A percentile compares a stretch with the other conserved stretches of the same genome.
Conservation (phyloP, 2,329 filamentous ascomycete species). For the Diaporthe velutina region DNA sequence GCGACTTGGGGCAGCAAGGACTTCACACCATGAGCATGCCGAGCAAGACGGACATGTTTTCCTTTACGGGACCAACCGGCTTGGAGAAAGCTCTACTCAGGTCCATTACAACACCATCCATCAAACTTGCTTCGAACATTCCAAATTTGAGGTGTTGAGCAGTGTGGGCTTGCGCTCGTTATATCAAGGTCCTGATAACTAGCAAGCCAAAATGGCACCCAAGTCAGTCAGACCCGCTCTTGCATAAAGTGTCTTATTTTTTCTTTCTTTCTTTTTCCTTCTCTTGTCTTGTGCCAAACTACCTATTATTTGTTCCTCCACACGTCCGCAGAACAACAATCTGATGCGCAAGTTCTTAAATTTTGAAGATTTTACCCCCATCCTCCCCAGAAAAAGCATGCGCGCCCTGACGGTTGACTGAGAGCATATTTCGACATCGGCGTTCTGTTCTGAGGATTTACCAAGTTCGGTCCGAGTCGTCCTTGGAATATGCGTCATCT, state of each 20-base stretch:
- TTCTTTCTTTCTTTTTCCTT: too few species aligned
- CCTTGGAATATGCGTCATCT: not conserved
- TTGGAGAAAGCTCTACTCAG: not conserved
- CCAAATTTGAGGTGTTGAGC: not conserved
- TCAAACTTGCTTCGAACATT: not conserved
- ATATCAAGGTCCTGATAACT: not conserved
- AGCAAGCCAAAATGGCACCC: not conserved
- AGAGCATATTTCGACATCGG: not conserved
- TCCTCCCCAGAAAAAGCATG: not conserved
- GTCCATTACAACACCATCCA: not conserved
- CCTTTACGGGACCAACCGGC: not conserved
- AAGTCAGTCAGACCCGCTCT: not conserved
- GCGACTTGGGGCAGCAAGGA: accelerated
- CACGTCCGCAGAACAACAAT: not conserved
- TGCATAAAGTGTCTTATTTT: not conserved
- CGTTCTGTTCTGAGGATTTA: not conserved
- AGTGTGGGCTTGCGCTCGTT: not conserved
- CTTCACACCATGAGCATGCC: not conserved
- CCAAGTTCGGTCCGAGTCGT: not conserved
- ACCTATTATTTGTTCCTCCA: not conserved
- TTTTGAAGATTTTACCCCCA: not conserved
- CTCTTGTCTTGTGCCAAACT: not conserved
- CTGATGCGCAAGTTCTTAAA: not conserved
- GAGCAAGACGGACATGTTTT: not conserved
- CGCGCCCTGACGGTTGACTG: not conserved